Base-by-base conservation (phyloP, 169 alveolate genomes). In the Cyclospora cayetanensis region DNA sequence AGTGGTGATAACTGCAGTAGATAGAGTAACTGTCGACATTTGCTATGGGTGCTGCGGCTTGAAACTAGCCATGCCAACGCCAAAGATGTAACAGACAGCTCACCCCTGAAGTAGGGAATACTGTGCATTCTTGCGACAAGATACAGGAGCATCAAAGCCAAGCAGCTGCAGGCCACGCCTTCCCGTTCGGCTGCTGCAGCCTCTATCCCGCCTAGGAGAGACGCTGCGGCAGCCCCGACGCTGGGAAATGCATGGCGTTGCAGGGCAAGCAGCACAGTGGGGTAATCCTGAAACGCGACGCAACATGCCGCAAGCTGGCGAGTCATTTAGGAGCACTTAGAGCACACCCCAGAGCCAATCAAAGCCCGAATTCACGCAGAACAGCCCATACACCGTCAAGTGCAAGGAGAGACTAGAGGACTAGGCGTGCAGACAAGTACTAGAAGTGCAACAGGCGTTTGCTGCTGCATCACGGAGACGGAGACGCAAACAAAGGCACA, bases 51-150 rank as follows among this genome's bases (percentile, higher is more conserved):
- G 60, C 9, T 18, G 60, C 25, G 25, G 18, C 60, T 50, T 9
- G 25, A 50, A 11, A 18, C 60, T 9, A 9, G 60, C 9, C 25
- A 11, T 18, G 9, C 60, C 18, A 18, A 18, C 9, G 18, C 60
- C 25, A 9, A 9, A 11, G 60, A 18, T 50, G 18, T 18, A 11
- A 18, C 25, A 9, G 34, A 11, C 34, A 29, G 7, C 41, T n/a
- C 46, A 85, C 92, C 92, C 52, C 50, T 65, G 52, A 85, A 85
- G 72, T 85, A 85, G 20, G 92, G 92, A 20, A 85, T 11, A 2
- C 12, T 52, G 55, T 85, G 92, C 68, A 85, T 76, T 60, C 53
- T 65, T 7, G 92, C 92, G 2, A 85, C 41, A 20, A 85, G 43
- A 37, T 85, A 85, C 25, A 85, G 72, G 25, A 85, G 41, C 85